Percentiles rank a stretch among this genome's conserved stretches.
Evolutionary conservation across 257 asterid genomes (phyloP).

Genomic region (Forsythia suspensa): DNA sequence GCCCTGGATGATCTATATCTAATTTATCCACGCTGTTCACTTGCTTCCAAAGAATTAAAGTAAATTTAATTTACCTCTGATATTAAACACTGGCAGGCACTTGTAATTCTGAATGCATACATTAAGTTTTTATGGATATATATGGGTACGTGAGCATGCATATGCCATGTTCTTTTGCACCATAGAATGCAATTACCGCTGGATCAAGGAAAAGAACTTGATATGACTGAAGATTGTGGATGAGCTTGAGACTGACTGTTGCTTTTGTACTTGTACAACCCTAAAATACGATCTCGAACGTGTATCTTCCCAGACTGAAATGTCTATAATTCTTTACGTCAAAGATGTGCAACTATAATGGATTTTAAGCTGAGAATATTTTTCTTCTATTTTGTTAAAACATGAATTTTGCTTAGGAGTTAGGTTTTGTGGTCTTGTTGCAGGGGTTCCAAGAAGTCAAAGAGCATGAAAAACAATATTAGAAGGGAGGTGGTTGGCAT

Average conservation of each 20-base stretch:
- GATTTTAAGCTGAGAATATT: background rate
- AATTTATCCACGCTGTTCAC: background rate
- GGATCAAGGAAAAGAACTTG: background rate
- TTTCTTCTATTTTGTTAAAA: conserved; percentile 24
- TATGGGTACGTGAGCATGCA: background rate
- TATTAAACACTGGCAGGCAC: background rate
- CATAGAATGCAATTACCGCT: background rate
- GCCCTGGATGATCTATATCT: background rate
- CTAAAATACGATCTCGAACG: background rate
- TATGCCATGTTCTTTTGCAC: background rate
- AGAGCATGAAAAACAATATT: conserved; percentile 40
- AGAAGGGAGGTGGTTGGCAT: conserved; percentile 61
- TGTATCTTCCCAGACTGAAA: background rate
- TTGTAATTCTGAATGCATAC: background rate
- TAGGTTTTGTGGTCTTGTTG: conserved; percentile 19
- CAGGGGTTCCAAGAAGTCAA: conserved; percentile 62
- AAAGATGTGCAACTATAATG: background rate
- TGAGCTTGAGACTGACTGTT: background rate
- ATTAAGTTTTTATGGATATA: background rate
- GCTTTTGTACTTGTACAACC: background rate
- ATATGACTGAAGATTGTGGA: background rate
- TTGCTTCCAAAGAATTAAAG: background rate
- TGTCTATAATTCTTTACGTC: background rate
- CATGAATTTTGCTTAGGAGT: conserved; percentile 12
- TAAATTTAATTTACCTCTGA: background rate